A percentile compares a stretch with the other conserved stretches of the same genome.
Conservation (phyloP, 305 asterid genomes). For the Fraxinus angustifolia region DNA sequence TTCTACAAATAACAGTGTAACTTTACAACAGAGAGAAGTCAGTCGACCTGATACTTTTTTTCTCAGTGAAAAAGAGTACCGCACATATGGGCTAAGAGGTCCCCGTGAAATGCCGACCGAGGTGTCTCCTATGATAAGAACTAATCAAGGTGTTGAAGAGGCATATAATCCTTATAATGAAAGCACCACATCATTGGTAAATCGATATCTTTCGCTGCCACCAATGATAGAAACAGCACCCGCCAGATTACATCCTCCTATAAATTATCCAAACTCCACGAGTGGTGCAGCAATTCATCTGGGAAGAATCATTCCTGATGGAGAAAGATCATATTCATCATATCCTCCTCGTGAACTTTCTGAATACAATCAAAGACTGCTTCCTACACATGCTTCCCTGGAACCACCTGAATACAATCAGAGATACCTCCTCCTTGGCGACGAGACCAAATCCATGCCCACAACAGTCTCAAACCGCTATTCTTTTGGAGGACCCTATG, state of each 20-base stretch:
- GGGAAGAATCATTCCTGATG: constrained; percentile 21
- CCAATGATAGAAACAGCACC: constrained; percentile 32
- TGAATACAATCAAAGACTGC: constrained; percentile 25
- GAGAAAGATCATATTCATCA: constrained; percentile 25
- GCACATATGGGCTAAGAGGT: constrained; percentile 50
- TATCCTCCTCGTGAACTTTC: constrained; percentile 29
- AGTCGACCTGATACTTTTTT: constrained; percentile 28
- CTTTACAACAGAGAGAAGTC: constrained; percentile 34
- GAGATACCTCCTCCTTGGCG: constrained; percentile 30
- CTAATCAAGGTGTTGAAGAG: constrained; percentile 21
- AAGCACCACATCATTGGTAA: constrained; percentile 60
- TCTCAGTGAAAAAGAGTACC: constrained; percentile 57
- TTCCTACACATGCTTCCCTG: constrained; percentile 32
- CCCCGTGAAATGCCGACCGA: constrained; percentile 26
- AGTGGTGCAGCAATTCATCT: constrained; percentile 27
- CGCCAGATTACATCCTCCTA: constrained; percentile 33
- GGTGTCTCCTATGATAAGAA: constrained; percentile 25
- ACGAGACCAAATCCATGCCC: constrained; percentile 31
- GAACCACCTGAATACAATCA: constrained; percentile 27
- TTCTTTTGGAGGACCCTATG: constrained; percentile 58
- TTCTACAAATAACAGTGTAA: constrained; percentile 21
- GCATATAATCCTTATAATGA: constrained; percentile 50
- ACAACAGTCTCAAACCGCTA: constrained; percentile 55
- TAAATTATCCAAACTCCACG: constrained; percentile 25
- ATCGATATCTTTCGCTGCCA: constrained; percentile 60